Conservation (phyloP, 2,329 filamentous ascomycete genomes). For the Lachnellula suecica region DNA sequence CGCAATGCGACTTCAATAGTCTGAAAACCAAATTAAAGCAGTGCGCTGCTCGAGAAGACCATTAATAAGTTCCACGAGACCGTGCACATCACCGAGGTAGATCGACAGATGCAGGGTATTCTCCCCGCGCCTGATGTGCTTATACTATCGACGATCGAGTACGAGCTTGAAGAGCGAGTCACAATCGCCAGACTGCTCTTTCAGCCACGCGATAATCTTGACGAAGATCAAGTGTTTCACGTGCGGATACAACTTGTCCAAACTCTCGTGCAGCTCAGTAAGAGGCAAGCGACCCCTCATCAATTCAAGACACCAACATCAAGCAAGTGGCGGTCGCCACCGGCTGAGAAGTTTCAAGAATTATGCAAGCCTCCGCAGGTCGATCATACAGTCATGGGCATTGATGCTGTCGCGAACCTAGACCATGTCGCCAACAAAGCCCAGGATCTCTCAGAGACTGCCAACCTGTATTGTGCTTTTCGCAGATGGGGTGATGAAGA, state of each 20-base stretch:
- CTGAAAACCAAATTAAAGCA: slow-evolving; percentile 17
- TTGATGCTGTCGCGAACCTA: no score
- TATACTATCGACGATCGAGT: slow-evolving; percentile 19
- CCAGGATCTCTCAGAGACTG: no score
- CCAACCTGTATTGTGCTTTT: no score
- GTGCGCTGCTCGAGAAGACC: slow-evolving; percentile 16
- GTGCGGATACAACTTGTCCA: slow-evolving; percentile 20
- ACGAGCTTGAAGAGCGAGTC: slow-evolving; percentile 25
- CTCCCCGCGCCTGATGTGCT: slow-evolving; percentile 17
- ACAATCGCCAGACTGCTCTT: slow-evolving; percentile 23
- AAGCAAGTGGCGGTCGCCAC: no score
- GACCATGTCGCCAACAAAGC: no score
- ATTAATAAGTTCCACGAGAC: slow-evolving; percentile 24
- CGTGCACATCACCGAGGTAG: slow-evolving; percentile 21
- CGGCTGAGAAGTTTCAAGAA: no score
- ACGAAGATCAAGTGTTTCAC: slow-evolving; percentile 19
- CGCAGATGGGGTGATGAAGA: no score
- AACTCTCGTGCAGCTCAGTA: slow-evolving; percentile 17
- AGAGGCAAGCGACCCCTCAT: slow-evolving; percentile 20
- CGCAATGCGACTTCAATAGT: slow-evolving; percentile 16
- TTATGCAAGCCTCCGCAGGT: no score
- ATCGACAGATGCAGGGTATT: slow-evolving; percentile 22
- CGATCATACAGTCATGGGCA: no score
- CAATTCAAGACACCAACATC: no score
- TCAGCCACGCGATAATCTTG: slow-evolving; percentile 16